A percentile compares a stretch with the other conserved stretches of the same genome.
Evolutionary conservation across 306 rosid species (phyloP).

Genomic region (Begonia masoniana): DNA sequence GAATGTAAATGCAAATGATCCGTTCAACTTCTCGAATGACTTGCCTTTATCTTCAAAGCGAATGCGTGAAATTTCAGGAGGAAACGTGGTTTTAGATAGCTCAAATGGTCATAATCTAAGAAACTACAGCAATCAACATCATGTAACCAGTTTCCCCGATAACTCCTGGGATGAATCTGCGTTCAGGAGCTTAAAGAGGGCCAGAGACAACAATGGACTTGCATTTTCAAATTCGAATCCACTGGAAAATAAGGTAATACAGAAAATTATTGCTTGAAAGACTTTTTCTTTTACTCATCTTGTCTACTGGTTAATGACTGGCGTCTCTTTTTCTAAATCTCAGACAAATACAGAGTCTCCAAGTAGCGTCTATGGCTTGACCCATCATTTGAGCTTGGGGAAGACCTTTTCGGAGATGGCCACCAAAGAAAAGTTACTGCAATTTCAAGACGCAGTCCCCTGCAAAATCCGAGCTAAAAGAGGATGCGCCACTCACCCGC

Average conservation of each 20-base stretch:
- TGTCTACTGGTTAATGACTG: slow-evolving; percentile 1
- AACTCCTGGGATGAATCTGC: slow-evolving; percentile 47
- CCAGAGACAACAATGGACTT: slow-evolving; percentile 37
- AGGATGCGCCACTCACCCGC: slow-evolving; percentile 91
- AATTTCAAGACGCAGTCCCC: slow-evolving; percentile 50
- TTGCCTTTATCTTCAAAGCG: slow-evolving; percentile 24
- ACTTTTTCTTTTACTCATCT: not conserved
- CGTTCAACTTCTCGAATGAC: slow-evolving; percentile 29
- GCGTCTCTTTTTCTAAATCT: not conserved
- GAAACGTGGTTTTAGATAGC: slow-evolving; percentile 18
- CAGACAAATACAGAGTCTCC: slow-evolving; percentile 30
- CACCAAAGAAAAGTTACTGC: slow-evolving; percentile 36
- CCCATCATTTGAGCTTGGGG: slow-evolving; percentile 68
- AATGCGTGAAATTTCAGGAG: slow-evolving; percentile 52
- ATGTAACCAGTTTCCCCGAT: slow-evolving; percentile 23
- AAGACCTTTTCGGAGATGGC: slow-evolving; percentile 34
- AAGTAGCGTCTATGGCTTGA: slow-evolving; percentile 25
- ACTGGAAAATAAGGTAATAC: slow-evolving; percentile 41
- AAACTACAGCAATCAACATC: slow-evolving; percentile 18
- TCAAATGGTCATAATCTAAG: slow-evolving; percentile 18
- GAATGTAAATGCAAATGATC: slow-evolving; percentile 19
- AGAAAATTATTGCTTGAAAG: not conserved
- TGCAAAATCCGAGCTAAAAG: slow-evolving; percentile 79
- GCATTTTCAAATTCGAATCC: slow-evolving; percentile 37
- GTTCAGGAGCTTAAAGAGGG: slow-evolving; percentile 31